Evolutionary conservation across 805 yeast species (phyloP), one percentile per base, ranked within the genome.

Genomic region (Candida khao-thaluensis): DNA sequence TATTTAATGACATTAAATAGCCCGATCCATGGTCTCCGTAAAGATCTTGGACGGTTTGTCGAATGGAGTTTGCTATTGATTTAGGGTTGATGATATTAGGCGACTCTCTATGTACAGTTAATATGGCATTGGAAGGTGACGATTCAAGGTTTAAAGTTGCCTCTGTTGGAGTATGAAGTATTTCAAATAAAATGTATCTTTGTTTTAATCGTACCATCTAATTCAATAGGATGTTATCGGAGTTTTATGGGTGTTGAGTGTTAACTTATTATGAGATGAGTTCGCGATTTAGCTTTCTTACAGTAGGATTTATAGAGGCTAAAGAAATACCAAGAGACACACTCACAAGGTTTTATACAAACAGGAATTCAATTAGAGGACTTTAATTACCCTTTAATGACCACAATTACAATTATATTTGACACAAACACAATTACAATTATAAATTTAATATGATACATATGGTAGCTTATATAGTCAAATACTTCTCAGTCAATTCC

Each of bases 151-250:
- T 21, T 15, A 15, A 6, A 1, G 70, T 74, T 0, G 95, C 95
- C 6, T 29, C 38, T n/a, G 15, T 17, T 0, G 71, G 75, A 0
- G 95, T 95, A 48, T 80, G 80, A 4, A 85, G 59, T 0, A 90
- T 61, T 49, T 89, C 95, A 57, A 91, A 90, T 3, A 89, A 69
- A 9, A 90, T 71, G 52, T 91, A 90, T 49, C 98, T 67, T 12
- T 89, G 81, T 59, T 90, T 90, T 20, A 90, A 69, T 53, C 98
- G 76, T 11, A 90, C 98, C 98, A 90, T 90, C 10, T 7, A n/a
- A n/a, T n/a, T n/a, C n/a, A n/a, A n/a, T n/a, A n/a, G n/a, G n/a
- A n/a, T 22, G 10, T 22, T 22, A 10, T 22, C 7, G 15, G 28
- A 12, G 28, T 25, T 25, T 25, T 11, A 25, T 22, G 24, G 7